Evolutionary conservation across 2,329 filamentous ascomycete species (phyloP), one percentile per base, ranked within the genome.

Genomic region (Sarocladium kiliense): DNA sequence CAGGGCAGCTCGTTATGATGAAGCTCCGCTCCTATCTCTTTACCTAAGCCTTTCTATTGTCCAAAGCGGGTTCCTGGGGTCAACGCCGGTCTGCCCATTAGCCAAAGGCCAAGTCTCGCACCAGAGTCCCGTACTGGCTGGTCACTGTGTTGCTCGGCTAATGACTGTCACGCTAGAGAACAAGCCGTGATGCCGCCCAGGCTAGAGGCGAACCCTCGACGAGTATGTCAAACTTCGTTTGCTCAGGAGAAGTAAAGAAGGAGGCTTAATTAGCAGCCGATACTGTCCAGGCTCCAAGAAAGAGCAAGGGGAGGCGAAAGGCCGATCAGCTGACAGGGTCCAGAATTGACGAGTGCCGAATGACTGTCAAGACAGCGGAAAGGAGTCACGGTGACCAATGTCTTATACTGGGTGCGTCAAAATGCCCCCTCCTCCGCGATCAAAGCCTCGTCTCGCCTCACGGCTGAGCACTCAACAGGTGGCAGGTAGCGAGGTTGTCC

Each of bases 351-450:
- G 44, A 30, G 11, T 47, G 25, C 25, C 21, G 44, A 30, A 11
- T 47, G 14, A 30, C 44, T 47, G 19, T 47, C 44, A n/a, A 30
- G 44, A 47, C 23, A 47, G 44, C 44, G 27, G 44, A 47, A 18
- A 26, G 25, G 18, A 11, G 44, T 30, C 21, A 47, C 21, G 23
- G 44, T 27, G 23, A 47, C 44, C 44, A 47, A 47, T 47, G 44
- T 47, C 44, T 47, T 47, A 47, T 47, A 30, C 25, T n/a, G 44
- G 44, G 23, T 47, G 44, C 44, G 44, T 47, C 44, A 47, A 47
- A 30, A 47, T 7, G 11, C 44, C 12, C 25, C 44, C 21, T 39
- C 36, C 36, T 27, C 16, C 25, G 44, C 44, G 44, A 3, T 30
- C 12, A 3, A 30, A 23, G 44, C 23, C 44, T 30, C 25, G 16